Evolutionary conservation across 2,329 filamentous ascomycete genomes (phyloP), one percentile per base, ranked within the genome.

Genomic region (Aspergillus pseudotamarii): DNA sequence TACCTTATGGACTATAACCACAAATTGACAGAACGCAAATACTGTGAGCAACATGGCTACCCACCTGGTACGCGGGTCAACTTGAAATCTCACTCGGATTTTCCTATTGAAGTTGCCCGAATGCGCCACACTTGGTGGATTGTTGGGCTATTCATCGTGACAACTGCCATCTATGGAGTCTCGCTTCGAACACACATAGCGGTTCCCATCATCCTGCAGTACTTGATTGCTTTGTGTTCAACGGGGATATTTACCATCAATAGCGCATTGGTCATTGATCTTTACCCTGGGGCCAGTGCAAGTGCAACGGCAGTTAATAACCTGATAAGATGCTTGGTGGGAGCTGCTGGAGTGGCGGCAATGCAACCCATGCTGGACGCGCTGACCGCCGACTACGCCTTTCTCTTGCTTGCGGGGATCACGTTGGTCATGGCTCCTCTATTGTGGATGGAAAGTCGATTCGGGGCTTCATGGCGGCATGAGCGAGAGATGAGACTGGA

Each of bases 221-320:
- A 77, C 62, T 51, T 80, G 21, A 75, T 76, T 30, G 78, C 76
- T 0, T 77, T 75, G 61, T 70, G 71, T 21, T 68, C 74, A 3
- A 79, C 76, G 1, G 72, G 71, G 8, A 72, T 75, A 54, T 76
- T 76, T 59, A 77, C 72, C 12, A 73, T 76, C 51, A 78, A 73
- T 64, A 75, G 71, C 36, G 74, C 77, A 0, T 68, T 80, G 21
- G 64, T 80, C 11, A 76, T 80, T n/a, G 78, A 80, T 58, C 66
- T 77, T 6, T 74, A 78, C 50, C 73, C 75, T 1, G 71, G 71
- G 5, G 65, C 69, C 1, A 72, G 73, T 46, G 74, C 76, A 14
- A 78, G 76, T 57, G 78, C 76, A 2, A 76, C 73, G 0, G 78
- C 78, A 2, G 71, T 76, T 32, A 75, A 75, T 57, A 80, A 78